Conservation (phyloP, 176 grass and related monocot species). For the Oryza australiensis region DNA sequence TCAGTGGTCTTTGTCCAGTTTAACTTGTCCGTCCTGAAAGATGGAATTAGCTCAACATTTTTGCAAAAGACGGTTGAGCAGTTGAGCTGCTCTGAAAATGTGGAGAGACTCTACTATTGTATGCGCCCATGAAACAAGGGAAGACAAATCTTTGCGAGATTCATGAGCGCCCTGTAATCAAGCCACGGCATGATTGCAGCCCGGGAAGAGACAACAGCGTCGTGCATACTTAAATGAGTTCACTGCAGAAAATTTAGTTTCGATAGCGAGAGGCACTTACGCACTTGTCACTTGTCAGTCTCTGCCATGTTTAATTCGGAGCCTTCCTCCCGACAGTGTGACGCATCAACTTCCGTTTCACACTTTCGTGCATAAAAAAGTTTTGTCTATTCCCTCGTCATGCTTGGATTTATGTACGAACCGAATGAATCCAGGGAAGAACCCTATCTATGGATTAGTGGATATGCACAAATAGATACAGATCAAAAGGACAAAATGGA, state of each 20-base stretch:
- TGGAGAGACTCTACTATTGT: no score
- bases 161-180: not conserved
- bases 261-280: constrained; percentile 2
- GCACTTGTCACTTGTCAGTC: not conserved
- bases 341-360: not conserved
- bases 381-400: not conserved
- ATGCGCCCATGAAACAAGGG: not conserved
- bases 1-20: no score
- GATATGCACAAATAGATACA: not conserved
- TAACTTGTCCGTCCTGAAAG: no score
- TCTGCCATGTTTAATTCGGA: not conserved
- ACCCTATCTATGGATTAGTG: not conserved
- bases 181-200: not conserved
- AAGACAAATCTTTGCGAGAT: not conserved
- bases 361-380: not conserved
- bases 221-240: not conserved
- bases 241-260: not conserved
- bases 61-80: no score
- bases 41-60: no score
- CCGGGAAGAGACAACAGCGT: not conserved
- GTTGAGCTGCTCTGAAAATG: not conserved
- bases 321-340: not conserved
- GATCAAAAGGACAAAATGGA: not conserved
- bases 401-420: not conserved
- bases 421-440: not conserved